These are phyloP conservation scores for Saccharum hybrid DNA, from an alignment of 202 grass and related monocot genomes.

Conservation along the genomic window DNA sequence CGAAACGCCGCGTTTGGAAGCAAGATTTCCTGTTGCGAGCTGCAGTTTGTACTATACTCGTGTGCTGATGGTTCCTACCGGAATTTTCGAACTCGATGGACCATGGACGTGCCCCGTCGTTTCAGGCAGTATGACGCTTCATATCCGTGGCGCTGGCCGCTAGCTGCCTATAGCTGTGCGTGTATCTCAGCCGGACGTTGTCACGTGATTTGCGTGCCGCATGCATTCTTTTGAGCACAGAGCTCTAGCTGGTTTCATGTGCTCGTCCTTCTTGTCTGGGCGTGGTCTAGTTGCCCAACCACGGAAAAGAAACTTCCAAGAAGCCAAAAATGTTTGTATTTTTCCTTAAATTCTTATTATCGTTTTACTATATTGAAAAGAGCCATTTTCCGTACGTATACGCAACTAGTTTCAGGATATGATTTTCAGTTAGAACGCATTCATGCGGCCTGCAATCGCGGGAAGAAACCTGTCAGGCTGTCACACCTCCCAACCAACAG, in stretches of 20 bases:
- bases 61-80: no score
- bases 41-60: background rate
- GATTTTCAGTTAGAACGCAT: background rate
- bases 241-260: background rate
- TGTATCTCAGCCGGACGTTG: background rate
- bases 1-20: background rate
- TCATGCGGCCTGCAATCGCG: constrained; percentile 33
- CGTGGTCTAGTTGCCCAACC: background rate
- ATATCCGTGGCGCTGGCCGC: background rate
- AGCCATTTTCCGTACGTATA: background rate
- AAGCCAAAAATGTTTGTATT: background rate
- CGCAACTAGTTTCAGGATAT: background rate
- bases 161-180: background rate
- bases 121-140: background rate
- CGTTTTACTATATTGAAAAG: background rate
- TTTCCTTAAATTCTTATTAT: background rate
- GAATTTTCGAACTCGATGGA: background rate
- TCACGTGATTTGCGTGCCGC: background rate
- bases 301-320: background rate
- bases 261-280: background rate
- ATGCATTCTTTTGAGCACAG: background rate
- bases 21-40: background rate
- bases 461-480: constrained; percentile 43
- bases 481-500: constrained; percentile 33
- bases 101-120: background rate